Base-by-base conservation (phyloP, 1,284 basidiomycete genomes). In the Xerocomus nothofagi region DNA sequence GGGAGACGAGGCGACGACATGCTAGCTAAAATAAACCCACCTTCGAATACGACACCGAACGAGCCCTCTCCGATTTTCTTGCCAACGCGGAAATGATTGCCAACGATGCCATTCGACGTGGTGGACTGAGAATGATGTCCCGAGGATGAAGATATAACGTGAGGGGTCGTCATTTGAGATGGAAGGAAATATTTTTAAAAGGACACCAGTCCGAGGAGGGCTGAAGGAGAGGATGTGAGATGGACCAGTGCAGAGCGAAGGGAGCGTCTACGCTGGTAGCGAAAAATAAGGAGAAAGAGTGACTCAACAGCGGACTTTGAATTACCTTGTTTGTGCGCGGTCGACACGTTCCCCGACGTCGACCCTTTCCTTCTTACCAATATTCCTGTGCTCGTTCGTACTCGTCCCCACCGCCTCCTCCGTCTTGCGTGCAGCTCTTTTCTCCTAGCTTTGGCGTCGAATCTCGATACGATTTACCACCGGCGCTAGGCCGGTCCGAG, bases 61-160 rank as follows among this genome's bases (percentile, higher is more conserved):
- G 86, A 87, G 54, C 89, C 89, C 71, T 91, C 89, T 51, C 88
- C 88, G 64, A 91, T 90, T 78, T 91, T 91, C 80, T 89, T 90
- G 50, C 88, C 88, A 49, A 91, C 87, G 55, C 83, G 79, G 66
- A 82, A 90, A 67, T 88, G 81, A 60, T 76, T 82, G 40, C 87
- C 88, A 56, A 89, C 84, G 68, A 90, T 80, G 61, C 84, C 81
- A 69, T 81, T 85, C 37, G 80, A 80, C 42, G 78, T 75, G 39
- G 80, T 72, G 41, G 76, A 76, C 61, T 82, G 80, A 15, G 81
- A 76, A 34, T 78, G 75, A 64, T 85, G 82, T 23, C 71, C 70
- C 34, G 82, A 84, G 47, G 86, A 86, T 47, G 81, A 88, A 49
- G 81, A 82, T 60, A 87, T 85, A 71, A 85, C 86, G 74, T 85